phyloP scores from a whole-genome alignment of 805 yeast species.

The Debaryomyces hansenii region DNA sequence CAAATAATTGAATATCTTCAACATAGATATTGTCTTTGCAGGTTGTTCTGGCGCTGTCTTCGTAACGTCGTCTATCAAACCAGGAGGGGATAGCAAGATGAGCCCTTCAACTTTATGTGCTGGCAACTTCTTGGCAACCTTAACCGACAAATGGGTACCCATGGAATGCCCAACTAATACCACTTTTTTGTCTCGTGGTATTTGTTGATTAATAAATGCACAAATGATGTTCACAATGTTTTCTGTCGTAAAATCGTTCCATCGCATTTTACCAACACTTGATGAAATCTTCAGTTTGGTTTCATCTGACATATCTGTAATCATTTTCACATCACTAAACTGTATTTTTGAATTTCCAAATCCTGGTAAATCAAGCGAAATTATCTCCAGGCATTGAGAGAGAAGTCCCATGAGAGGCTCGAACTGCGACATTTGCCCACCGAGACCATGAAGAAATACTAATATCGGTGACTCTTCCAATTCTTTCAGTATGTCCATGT shows the following conservation, averaged over 20 bases:
- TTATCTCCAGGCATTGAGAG: constrained; percentile 59
- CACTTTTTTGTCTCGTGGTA: constrained; percentile 41
- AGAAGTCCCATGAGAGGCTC: constrained; percentile 68
- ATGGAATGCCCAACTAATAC: constrained; percentile 70
- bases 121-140: constrained; percentile 41
- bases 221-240: constrained; percentile 40
- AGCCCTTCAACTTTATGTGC: constrained; percentile 44
- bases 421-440: constrained; percentile 87
- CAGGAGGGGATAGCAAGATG: constrained; percentile 53
- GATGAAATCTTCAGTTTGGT: constrained; percentile 33
- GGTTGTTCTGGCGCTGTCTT: constrained; percentile 1
- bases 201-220: constrained; percentile 35
- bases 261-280: constrained; percentile 28
- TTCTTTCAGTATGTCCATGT: constrained; percentile 28
- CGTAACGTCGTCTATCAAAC: constrained; percentile 23
- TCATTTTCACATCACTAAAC: constrained; percentile 15
- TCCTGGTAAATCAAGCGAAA: constrained; percentile 84
- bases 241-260: constrained; percentile 44
- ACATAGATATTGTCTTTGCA: constrained; percentile 5
- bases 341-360: constrained; percentile 58
- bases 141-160: constrained; percentile 61
- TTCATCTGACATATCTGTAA: constrained; percentile 23
- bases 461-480: constrained; percentile 56
- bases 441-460: constrained; percentile 81
- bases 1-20: constrained; percentile 33